Conservation (phyloP, 106 monocot genomes). For the Dactylorhiza incarnata region DNA sequence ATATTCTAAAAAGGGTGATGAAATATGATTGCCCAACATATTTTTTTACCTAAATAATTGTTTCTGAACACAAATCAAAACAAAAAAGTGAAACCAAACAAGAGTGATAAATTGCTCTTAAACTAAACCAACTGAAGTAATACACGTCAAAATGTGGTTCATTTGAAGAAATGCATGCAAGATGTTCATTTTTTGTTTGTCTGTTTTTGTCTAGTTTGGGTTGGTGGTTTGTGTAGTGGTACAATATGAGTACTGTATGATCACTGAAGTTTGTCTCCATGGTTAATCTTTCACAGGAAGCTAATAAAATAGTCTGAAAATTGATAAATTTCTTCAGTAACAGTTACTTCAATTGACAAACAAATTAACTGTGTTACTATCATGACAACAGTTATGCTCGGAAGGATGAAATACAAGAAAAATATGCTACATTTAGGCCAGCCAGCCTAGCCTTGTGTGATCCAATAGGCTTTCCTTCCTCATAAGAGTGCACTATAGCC, state of each 20-base stretch:
- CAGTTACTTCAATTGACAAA: background rate
- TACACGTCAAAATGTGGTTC: too few relatives aligned
- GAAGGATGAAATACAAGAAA: background rate
- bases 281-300: background rate
- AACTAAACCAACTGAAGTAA: too few relatives aligned
- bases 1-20: too few relatives aligned
- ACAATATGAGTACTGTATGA: background rate
- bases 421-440: constrained; percentile 66
- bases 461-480: constrained; percentile 61
- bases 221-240: background rate
- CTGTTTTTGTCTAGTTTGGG: background rate
- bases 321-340: background rate
- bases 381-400: background rate
- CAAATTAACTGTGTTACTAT: background rate
- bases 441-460: constrained; percentile 72
- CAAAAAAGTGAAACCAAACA: background rate
- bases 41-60: too few relatives aligned
- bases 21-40: too few relatives aligned
- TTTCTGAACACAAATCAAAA: background rate
- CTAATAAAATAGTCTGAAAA: background rate
- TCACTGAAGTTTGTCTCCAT: background rate
- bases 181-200: background rate
- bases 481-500: constrained; percentile 73
- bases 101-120: too few relatives aligned
- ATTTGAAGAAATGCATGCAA: background rate